These are phyloP conservation scores for Arthrobotrys megalospora DNA, from an alignment of 2,329 filamentous ascomycete genomes.

Conservation along the genomic window DNA sequence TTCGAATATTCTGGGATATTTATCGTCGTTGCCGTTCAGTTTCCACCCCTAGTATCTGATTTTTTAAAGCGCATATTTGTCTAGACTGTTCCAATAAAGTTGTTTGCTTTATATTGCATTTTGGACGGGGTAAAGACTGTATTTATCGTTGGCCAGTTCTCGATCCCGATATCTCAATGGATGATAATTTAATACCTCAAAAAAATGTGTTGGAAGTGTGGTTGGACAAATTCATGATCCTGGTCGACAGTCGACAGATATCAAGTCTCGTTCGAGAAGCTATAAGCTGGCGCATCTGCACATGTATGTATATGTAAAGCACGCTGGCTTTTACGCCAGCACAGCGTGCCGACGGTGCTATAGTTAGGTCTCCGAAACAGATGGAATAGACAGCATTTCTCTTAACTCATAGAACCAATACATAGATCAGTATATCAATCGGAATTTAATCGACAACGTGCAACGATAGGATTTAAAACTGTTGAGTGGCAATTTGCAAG, in stretches of 20 bases:
- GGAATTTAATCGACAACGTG: slow-evolving; percentile 1
- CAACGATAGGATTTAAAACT: not conserved
- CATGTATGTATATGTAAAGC: slow-evolving; percentile 34
- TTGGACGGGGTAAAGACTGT: slow-evolving; percentile 5
- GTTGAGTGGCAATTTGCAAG: slow-evolving; percentile 28
- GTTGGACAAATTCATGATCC: not conserved
- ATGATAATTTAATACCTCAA: not conserved
- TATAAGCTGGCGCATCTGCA: slow-evolving; percentile 27
- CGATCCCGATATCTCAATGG: not conserved
- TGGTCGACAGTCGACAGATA: slow-evolving; percentile 18
- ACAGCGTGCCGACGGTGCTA: slow-evolving; percentile 17
- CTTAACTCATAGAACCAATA: slow-evolving; percentile 7
- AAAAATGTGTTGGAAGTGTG: slow-evolving; percentile 27
- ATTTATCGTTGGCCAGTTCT: slow-evolving; percentile 16
- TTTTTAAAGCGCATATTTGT: not conserved
- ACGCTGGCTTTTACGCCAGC: slow-evolving; percentile 31
- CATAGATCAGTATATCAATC: not conserved
- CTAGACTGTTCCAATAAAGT: slow-evolving; percentile 9
- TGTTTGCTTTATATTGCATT: not conserved
- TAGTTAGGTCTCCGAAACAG: slow-evolving; percentile 15
- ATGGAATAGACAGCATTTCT: not conserved
- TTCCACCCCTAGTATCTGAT: not conserved
- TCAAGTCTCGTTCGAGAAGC: slow-evolving; percentile 14
- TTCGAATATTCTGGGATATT: not conserved
- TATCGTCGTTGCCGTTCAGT: not conserved